Evolutionary conservation across 2,329 filamentous ascomycete genomes (phyloP).

Genomic region (Curvularia verruculosa): DNA sequence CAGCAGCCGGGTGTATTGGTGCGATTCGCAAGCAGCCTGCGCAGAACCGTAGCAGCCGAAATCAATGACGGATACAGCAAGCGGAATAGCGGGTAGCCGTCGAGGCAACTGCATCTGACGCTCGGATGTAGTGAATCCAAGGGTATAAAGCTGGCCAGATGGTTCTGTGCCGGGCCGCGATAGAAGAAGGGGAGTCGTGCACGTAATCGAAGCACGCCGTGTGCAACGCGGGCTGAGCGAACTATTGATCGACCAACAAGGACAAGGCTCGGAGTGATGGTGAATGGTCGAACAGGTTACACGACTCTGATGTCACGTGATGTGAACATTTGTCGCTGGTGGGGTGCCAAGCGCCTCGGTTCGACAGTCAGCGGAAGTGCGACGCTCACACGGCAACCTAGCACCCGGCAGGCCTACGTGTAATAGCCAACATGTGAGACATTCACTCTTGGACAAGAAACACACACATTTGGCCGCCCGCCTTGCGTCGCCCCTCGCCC

Average conservation of each 20-base stretch:
- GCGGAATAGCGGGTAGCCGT: constrained; percentile 17
- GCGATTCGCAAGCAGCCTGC: constrained; percentile 14
- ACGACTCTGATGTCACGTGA: constrained; percentile 6
- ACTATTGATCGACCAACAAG: neutral
- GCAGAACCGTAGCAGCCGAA: constrained; percentile 19
- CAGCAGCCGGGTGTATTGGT: constrained; percentile 18
- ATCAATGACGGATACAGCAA: constrained; percentile 14
- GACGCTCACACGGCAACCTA: constrained; percentile 20
- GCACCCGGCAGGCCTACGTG: constrained; percentile 12
- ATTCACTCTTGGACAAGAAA: constrained; percentile 4
- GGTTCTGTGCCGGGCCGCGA: constrained; percentile 6
- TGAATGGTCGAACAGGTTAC: constrained; percentile 1
- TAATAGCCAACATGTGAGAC: constrained; percentile 11
- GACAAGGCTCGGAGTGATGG: neutral
- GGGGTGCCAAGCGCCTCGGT: constrained; percentile 23
- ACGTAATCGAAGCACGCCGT: constrained; percentile 2
- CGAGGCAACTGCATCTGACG: constrained; percentile 9
- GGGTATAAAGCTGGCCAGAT: constrained; percentile 4
- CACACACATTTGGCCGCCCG: constrained; percentile 1
- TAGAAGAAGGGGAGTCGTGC: constrained; percentile 3
- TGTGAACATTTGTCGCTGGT: neutral
- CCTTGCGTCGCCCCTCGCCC: constrained; percentile 4
- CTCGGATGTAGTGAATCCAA: neutral
- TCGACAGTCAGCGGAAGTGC: constrained; percentile 20
- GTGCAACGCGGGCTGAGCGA: neutral